Evolutionary conservation across 148 eudicot genomes (phyloP), one percentile per base, ranked within the genome.

Genomic region (Euryodendron excelsum): DNA sequence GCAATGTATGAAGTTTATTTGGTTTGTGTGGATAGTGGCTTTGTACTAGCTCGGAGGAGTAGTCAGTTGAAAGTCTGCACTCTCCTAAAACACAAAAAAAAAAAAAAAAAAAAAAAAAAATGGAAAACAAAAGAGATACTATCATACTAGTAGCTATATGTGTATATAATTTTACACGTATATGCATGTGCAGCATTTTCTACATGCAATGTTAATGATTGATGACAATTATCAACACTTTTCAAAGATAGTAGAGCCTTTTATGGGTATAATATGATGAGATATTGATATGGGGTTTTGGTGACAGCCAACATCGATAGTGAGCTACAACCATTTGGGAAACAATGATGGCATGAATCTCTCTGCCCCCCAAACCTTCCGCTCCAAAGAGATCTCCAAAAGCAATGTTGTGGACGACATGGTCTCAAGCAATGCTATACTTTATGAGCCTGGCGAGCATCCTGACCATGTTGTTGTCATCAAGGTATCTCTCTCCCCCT

Each of bases 321-420:
- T 96, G 84, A 96, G 99, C 90, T 96, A 96, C 86, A 96, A 96
- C 79, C 99, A 96, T 78, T 82, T 96, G 88, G 99, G 99, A n/a
- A 96, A 96, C 95, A 96, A 96, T 76, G 99, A 96, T 36, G 99
- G 99, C 12, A 96, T 96, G 99, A 96, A 96, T 80, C 87, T 96
- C 14, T 96, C 99, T 3, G 99, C 99, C 20, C 99, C 99, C 41
- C 98, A 96, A 78, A 96, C 99, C 1, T 96, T 96, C 83, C 89
- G 99, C 41, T 96, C 99, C 48, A 96, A 96, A 73, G 99, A 96
- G 84, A 96, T 96, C 75, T 96, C 99, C 0, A 96, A 96, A 84
- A 93, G 99, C 83, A 96, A 96, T 52, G 99, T 96, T n/a, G 99
- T 96, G 12, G 99, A 96, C 39, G 99, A 96, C 85, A 96, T 96